phyloP scores from a whole-genome alignment of 176 grass and related monocot genomes.

The Avena atlantica region DNA sequence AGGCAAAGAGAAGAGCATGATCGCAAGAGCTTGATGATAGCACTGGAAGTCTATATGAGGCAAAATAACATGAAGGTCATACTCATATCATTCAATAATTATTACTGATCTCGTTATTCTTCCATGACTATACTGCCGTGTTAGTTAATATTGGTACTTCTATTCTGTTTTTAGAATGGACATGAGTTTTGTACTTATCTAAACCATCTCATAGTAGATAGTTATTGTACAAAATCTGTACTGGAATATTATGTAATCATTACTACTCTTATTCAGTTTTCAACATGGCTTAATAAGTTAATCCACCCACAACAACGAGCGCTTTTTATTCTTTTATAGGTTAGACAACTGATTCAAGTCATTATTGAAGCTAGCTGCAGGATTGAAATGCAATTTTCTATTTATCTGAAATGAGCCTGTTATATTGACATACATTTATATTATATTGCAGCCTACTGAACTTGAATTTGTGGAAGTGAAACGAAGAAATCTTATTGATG shows the following conservation, averaged over 20 bases:
- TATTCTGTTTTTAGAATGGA: background rate
- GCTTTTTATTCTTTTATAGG: background rate
- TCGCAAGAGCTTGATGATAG: background rate
- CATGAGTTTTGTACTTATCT: background rate
- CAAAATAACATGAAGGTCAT: background rate
- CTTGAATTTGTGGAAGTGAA: conserved; percentile 26
- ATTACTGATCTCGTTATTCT: background rate
- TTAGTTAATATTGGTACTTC: background rate
- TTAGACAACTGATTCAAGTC: background rate
- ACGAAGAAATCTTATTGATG: conserved; percentile 3
- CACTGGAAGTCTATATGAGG: background rate
- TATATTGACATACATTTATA: background rate
- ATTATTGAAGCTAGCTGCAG: background rate
- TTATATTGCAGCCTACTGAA: conserved; percentile 4
- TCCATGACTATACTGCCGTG: background rate
- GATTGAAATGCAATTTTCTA: background rate
- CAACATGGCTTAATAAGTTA: background rate
- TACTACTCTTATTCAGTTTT: background rate
- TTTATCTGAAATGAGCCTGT: conserved; percentile 3
- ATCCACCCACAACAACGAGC: background rate
- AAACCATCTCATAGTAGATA: background rate
- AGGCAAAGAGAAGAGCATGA: background rate
- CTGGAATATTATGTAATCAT: background rate
- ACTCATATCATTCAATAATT: background rate
- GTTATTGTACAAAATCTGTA: background rate